These are phyloP conservation scores for Puccinia hordei DNA, from an alignment of 1,284 basidiomycete genomes.

Conservation along the genomic window DNA sequence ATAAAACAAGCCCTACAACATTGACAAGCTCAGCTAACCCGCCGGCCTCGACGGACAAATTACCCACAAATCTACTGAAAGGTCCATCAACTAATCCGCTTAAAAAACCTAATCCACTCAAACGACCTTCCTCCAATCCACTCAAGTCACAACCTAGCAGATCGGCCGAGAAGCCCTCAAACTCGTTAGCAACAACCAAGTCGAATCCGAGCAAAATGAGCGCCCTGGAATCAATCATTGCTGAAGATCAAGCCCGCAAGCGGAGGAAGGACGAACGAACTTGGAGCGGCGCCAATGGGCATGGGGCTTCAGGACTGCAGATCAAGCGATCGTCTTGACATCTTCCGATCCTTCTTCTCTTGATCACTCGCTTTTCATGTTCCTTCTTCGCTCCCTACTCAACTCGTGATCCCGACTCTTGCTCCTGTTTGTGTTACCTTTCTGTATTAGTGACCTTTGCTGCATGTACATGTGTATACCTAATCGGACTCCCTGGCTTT, in stretches of 20 bases:
- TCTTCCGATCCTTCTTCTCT: neutral
- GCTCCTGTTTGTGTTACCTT: neutral
- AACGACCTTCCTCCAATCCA: constrained; percentile 20
- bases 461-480: neutral
- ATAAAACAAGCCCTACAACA: neutral
- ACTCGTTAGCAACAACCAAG: neutral
- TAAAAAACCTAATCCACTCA: constrained; percentile 44
- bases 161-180: constrained; percentile 7
- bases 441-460: neutral
- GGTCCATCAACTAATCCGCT: constrained; percentile 20
- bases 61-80: neutral
- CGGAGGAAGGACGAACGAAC: constrained; percentile 28
- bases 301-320: constrained; percentile 43
- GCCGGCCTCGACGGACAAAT: neutral
- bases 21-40: neutral
- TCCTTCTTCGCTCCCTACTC: neutral
- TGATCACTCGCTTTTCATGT: neutral
- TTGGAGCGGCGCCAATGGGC: constrained; percentile 45
- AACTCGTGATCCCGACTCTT: neutral
- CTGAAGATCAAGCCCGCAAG: constrained; percentile 48
- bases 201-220: constrained; percentile 27
- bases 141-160: constrained; percentile 24
- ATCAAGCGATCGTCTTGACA: constrained; percentile 16
- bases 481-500: neutral
- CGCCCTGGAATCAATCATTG: constrained; percentile 47